Evolutionary conservation across 164 flowering plant genomes (phyloP), one percentile per base, ranked within the genome.

Genomic region (Vitis rotundifolia): DNA sequence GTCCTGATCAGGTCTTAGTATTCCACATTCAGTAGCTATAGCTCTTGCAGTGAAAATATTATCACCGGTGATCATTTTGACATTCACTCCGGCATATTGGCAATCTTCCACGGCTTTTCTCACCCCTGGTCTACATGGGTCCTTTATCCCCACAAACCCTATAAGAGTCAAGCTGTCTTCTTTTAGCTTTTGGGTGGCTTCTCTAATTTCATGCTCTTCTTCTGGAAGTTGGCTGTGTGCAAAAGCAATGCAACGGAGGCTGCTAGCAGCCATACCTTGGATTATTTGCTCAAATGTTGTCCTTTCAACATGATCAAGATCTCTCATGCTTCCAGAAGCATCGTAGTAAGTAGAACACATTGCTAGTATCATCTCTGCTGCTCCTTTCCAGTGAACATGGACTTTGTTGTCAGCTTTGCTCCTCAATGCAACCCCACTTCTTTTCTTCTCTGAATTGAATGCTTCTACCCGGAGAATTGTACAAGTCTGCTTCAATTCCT

Each of bases 21-120:
- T 88, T 14, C 90, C 92, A 49, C 92, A 88, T 67, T 89, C 93
- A 0, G 78, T 67, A 2, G 89, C 93, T 68, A 89, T 85, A 2
- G 90, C 87, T 78, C 49, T 85, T 13, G 93, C 93, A 13, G 90
- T 87, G 77, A 76, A 81, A 53, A 87, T 18, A 47, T 89, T 87
- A 73, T 88, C 93, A 7, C 90, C 93, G 0, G 93, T 88, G 48
- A 88, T 79, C 93, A 88, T 87, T 57, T 80, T 85, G 67, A 88
- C 66, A 14, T 69, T 67, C 15, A 89, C 89, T 55, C 90, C 88
- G 0, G 90, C 90, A 49, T 62, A 6, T 69, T 61, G 83, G 62
- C 90, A 89, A 47, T 67, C 79, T 57, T 81, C 77, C 47, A 89
- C 85, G 3, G 93, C 90, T 16, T 61, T 44, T 71, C 67, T 81